A percentile compares a stretch with the other conserved stretches of the same genome.
Conservation (phyloP, 2,329 filamentous ascomycete species). For the Phyllachora maydis region DNA sequence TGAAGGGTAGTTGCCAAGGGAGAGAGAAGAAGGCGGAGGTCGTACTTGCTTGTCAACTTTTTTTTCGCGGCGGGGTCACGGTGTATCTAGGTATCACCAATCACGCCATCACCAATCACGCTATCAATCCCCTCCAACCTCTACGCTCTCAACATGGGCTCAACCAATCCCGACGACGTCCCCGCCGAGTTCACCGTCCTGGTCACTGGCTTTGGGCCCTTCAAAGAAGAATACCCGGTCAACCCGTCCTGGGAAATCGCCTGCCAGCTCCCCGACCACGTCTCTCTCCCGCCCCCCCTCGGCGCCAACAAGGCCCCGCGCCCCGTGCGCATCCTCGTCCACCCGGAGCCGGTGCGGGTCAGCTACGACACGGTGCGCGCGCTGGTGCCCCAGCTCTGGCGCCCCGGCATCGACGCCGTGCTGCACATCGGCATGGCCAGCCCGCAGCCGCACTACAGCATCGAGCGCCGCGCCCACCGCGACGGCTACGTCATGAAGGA, state of each 20-base stretch:
- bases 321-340: constrained; percentile 39
- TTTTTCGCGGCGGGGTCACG: no score
- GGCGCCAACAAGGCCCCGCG: constrained; percentile 10
- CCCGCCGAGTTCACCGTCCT: constrained; percentile 37
- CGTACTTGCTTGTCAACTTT: no score
- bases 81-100: no score
- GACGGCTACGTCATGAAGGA: constrained; percentile 53
- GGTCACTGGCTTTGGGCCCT: constrained; percentile 50
- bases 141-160: no score
- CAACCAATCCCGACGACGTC: no score
- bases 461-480: constrained; percentile 51
- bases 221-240: constrained; percentile 45
- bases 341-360: constrained; percentile 48
- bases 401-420: constrained; percentile 35
- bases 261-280: constrained; percentile 39
- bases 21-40: no score
- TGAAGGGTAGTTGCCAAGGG: no score
- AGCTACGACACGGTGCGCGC: constrained; percentile 45
- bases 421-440: constrained; percentile 70
- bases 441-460: constrained; percentile 38
- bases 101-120: no score
- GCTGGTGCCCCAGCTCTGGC: constrained; percentile 42
- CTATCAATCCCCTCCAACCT: no score
- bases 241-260: constrained; percentile 75
- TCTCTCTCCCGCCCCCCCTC: constrained; percentile 28